Evolutionary conservation across 2,329 filamentous ascomycete species (phyloP), one percentile per base, ranked within the genome.

Genomic region (Curvularia sp.): DNA sequence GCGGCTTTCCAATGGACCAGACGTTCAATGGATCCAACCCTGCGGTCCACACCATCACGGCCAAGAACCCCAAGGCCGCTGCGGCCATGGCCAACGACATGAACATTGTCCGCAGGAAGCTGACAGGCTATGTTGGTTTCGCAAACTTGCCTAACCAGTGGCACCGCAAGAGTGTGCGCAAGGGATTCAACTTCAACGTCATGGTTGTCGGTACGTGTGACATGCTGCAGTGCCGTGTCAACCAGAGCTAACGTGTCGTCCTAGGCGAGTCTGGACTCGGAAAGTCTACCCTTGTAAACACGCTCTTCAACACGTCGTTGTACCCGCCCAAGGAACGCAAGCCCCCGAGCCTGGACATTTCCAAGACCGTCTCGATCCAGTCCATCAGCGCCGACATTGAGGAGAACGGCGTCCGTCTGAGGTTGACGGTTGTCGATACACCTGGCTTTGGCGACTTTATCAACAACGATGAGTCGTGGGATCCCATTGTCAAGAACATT

Each of bases 131-230:
- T 74, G 95, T 99, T 74, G 95, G 95, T 68, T 99, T 99, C 77
- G 95, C 95, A 80, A 99, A 99, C 80, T 82, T 99, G 77, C 95
- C 95, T 66, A 99, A 99, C 83, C 95, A 99, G 83, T 99, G 95
- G 95, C 95, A 99, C 85, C 94, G 95, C 81, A 99, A 99, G 90
- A 97, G 93, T 87, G 95, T 99, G 75, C 92, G 95, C 78, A 99
- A 99, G 83, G 95, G 95, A 63, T 99, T 99, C 87, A 99, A 98
- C 87, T 99, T 99, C 86, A 99, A 99, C 79, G 95, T 99, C 71
- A 99, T 99, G 95, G 95, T 99, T 81, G 95, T 99, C 81, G 95
- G 95, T 98, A 85, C 77, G 93, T 89, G 34, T 55, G 39, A 53
- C 51, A 48, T 34, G 34, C 32, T 38, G n/a, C 30, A 10, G 12